Evolutionary conservation across 2,329 filamentous ascomycete species (phyloP).

Genomic region (Sporothrix pallida): DNA sequence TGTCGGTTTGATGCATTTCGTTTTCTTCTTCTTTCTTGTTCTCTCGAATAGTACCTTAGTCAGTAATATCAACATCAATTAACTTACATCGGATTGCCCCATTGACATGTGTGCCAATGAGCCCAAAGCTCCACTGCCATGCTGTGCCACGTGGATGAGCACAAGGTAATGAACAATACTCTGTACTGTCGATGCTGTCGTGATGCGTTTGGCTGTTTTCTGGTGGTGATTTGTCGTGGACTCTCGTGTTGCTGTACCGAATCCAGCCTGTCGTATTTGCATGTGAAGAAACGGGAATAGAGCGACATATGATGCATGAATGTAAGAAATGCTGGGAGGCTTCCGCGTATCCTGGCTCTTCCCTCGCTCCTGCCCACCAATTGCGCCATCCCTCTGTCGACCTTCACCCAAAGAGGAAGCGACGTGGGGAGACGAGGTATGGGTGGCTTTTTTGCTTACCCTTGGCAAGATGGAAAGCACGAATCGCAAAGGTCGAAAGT

Average conservation of each 20-base stretch:
- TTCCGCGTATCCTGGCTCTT: not conserved
- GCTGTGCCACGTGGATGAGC: conserved; percentile 16
- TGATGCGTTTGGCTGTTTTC: not conserved
- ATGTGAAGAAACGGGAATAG: not conserved
- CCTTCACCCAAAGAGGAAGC: conserved; percentile 21
- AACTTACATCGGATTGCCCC: not conserved
- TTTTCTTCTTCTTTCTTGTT: conserved; percentile 5
- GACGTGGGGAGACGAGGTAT: not conserved
- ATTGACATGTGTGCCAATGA: too few species aligned
- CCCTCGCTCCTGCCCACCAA: not conserved
- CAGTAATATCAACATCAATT: conserved; percentile 10
- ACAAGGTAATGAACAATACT: not conserved
- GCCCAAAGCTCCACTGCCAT: not conserved
- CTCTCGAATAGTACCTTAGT: not conserved
- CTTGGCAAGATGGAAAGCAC: not conserved
- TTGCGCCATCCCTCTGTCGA: conserved; percentile 19
- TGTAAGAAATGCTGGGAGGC: not conserved
- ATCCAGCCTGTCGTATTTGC: not conserved
- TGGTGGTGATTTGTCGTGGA: not conserved
- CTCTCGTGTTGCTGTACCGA: not conserved
- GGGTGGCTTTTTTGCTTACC: too few species aligned
- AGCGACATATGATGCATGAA: too few species aligned
- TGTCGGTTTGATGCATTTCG: not conserved
- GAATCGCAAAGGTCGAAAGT: not conserved
- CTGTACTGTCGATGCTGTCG: not conserved